Conservation (phyloP, 1,139 yeast species). For the Magnusiomyces starmeri region DNA sequence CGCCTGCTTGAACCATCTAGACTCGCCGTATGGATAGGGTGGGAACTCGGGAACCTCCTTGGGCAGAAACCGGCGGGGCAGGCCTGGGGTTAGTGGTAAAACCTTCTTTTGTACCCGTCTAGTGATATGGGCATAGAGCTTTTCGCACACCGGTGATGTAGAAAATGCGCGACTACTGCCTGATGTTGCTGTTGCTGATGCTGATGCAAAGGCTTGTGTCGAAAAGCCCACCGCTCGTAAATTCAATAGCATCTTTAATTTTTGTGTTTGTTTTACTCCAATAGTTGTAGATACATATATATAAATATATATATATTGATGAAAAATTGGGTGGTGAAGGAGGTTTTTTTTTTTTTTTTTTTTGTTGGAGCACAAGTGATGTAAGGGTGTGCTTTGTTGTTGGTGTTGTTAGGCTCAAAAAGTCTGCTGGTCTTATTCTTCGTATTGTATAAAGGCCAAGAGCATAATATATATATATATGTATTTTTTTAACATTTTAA, state of each 20-base stretch:
- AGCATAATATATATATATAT: too few species aligned
- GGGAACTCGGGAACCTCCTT: constrained; percentile 43
- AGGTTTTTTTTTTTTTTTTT: too few species aligned
- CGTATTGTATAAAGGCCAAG: too few species aligned
- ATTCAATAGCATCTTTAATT: not conserved
- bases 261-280: not conserved
- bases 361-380: too few species aligned
- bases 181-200: not conserved
- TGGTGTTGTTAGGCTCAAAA: too few species aligned
- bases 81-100: constrained; percentile 29
- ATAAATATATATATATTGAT: not conserved
- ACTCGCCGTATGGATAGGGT: constrained; percentile 74
- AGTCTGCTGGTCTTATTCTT: not conserved
- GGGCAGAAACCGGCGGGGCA: constrained; percentile 28
- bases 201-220: not conserved
- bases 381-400: too few species aligned
- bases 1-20: constrained; percentile 71
- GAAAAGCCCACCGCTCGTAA: not conserved
- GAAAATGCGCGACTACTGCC: constrained; percentile 16
- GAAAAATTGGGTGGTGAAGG: not conserved
- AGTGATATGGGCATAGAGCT: constrained; percentile 30
- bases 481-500: not conserved
- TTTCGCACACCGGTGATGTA: constrained; percentile 10
- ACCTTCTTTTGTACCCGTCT: constrained; percentile 28
- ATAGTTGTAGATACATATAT: too few species aligned